Percentiles rank a stretch among this genome's conserved stretches.
phyloP scores from a whole-genome alignment of 805 yeast species.

The Kuraishia hungarica region DNA sequence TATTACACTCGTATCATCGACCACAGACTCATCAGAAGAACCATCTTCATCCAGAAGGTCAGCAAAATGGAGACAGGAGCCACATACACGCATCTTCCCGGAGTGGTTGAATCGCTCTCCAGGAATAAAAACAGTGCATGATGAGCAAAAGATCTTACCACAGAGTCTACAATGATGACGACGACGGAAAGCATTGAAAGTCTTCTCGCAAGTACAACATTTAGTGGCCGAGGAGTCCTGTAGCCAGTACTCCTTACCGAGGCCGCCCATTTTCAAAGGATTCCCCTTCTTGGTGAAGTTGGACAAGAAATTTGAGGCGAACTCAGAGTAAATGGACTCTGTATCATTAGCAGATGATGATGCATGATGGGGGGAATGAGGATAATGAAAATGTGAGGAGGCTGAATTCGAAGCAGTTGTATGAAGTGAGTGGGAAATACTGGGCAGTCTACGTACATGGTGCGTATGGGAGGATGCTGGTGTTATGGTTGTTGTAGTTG shows the following conservation, averaged over 20 bases:
- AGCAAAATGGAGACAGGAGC: slow-evolving; percentile 54
- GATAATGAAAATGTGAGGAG: background rate
- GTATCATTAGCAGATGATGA: slow-evolving; percentile 1
- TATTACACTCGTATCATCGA: slow-evolving; percentile 22
- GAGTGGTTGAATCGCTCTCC: slow-evolving; percentile 55
- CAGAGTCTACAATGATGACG: slow-evolving; percentile 94
- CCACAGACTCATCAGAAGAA: slow-evolving; percentile 56
- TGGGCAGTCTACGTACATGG: slow-evolving; percentile 2
- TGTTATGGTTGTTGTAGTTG: background rate
- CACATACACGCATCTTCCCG: slow-evolving; percentile 73
- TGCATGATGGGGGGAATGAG: background rate
- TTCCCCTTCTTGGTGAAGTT: slow-evolving; percentile 15
- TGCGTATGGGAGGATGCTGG: background rate
- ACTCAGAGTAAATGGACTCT: slow-evolving; percentile 3
- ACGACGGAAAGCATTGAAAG: slow-evolving; percentile 79
- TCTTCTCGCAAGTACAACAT: slow-evolving; percentile 74
- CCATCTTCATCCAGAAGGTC: slow-evolving; percentile 60
- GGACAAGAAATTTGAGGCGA: slow-evolving; percentile 4
- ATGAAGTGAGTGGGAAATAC: slow-evolving; percentile 2
- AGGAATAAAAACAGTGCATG: slow-evolving; percentile 66
- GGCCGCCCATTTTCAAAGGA: slow-evolving; percentile 21
- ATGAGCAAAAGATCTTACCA: slow-evolving; percentile 88
- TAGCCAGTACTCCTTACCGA: slow-evolving; percentile 87
- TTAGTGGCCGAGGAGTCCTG: slow-evolving; percentile 87
- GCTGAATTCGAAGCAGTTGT: background rate